These are phyloP conservation scores for Anaeramoeba ignava DNA, from an alignment of 78 protist genomes.

Conservation along the genomic window DNA sequence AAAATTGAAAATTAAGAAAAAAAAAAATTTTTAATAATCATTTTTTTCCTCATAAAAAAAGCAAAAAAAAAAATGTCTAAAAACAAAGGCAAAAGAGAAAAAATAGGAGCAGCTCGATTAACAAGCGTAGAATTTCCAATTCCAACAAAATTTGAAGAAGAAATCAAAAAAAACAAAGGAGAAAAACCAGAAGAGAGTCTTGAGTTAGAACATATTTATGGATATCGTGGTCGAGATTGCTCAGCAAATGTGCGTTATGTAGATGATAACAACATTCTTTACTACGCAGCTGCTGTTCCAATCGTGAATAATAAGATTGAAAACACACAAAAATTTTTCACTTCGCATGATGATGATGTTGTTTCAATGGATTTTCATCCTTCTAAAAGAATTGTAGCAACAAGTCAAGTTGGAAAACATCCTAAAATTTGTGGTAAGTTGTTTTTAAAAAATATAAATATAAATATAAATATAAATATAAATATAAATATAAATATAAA, in stretches of 20 bases:
- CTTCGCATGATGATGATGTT: conserved; percentile 11
- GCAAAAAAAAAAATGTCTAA: too few species aligned
- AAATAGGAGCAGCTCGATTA: too few species aligned
- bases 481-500: too few species aligned
- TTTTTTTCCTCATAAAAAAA: too few species aligned
- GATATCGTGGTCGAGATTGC: conserved; percentile 21
- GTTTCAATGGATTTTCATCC: conserved; percentile 18
- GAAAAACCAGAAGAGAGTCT: conserved; percentile 10
- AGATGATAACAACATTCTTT: conserved; percentile 3
- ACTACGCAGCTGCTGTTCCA: conserved; percentile 13
- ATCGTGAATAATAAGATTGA: neutral
- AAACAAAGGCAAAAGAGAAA: too few species aligned
- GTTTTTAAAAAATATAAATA: too few species aligned
- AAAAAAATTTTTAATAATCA: too few species aligned
- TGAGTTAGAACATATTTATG: conserved; percentile 20
- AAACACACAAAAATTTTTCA: conserved; percentile 8
- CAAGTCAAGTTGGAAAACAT: conserved; percentile 30
- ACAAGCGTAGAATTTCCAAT: too few species aligned
- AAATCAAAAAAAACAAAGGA: too few species aligned
- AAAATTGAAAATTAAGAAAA: too few species aligned
- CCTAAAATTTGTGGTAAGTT: conserved; percentile 4
- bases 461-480: too few species aligned
- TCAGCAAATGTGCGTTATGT: conserved; percentile 7
- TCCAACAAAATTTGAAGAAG: too few species aligned
- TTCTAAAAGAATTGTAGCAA: conserved; percentile 10